These are phyloP conservation scores for Heliocybe sulcata DNA, from an alignment of 1,284 basidiomycete genomes.

Conservation along the genomic window DNA sequence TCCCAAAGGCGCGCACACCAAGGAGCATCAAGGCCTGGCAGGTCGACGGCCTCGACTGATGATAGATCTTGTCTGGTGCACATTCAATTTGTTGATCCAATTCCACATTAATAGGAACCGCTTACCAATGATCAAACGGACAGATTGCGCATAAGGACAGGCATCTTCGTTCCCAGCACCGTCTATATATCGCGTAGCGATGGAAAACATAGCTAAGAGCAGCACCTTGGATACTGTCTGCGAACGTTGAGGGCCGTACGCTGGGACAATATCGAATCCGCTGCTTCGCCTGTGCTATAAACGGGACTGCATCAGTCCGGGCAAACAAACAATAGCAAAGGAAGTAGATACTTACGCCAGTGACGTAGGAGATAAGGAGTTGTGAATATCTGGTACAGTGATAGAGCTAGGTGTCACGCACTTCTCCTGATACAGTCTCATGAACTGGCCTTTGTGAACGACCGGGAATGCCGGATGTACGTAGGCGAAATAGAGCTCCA, in stretches of 20 bases:
- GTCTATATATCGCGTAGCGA: conserved; percentile 65
- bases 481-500: conserved; percentile 75
- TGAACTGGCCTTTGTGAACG: conserved; percentile 65
- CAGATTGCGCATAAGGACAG: conserved; percentile 48
- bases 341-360: neutral
- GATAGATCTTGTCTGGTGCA: conserved; percentile 51
- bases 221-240: conserved; percentile 48
- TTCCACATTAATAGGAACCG: too few species aligned
- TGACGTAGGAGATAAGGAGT: neutral
- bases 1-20: conserved; percentile 78
- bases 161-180: conserved; percentile 28
- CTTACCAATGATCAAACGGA: conserved; percentile 63
- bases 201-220: conserved; percentile 72
- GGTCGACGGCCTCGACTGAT: conserved; percentile 59
- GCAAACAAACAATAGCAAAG: neutral
- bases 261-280: neutral
- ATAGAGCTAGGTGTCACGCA: conserved; percentile 25
- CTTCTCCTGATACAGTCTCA: conserved; percentile 55
- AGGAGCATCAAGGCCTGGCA: conserved; percentile 74
- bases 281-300: neutral
- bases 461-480: conserved; percentile 77
- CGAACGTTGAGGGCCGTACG: conserved; percentile 11
- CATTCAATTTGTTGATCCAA: conserved; percentile 4
- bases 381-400: neutral
- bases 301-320: neutral